Percentiles rank a stretch among this genome's conserved stretches.
These are phyloP conservation scores for Pichia sp. DNA, from an alignment of 1,139 yeast genomes.

Conservation along the genomic window DNA sequence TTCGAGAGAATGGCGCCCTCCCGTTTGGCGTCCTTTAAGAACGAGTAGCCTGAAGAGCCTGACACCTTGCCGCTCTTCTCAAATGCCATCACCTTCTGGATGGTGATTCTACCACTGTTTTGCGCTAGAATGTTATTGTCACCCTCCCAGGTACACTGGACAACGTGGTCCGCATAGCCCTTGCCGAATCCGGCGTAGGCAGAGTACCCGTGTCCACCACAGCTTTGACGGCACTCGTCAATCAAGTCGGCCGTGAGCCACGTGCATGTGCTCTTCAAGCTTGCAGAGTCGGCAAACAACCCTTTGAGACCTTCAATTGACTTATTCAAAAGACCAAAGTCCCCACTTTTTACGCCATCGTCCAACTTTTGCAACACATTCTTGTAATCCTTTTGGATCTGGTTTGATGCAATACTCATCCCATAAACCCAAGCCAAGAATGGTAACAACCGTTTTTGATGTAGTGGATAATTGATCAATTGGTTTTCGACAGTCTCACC, in stretches of 20 bases:
- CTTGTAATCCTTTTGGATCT: slow-evolving; percentile 53
- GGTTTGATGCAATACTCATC: slow-evolving; percentile 67
- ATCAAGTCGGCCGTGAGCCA: slow-evolving; percentile 79
- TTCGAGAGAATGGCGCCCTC: slow-evolving; percentile 32
- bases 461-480: slow-evolving; percentile 77
- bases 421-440: slow-evolving; percentile 76
- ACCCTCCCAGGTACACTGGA: slow-evolving; percentile 98
- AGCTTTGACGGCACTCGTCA: slow-evolving; percentile 89
- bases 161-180: slow-evolving; percentile 88
- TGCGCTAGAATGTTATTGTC: slow-evolving; percentile 84
- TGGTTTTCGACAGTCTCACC: slow-evolving; percentile 48
- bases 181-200: slow-evolving; percentile 87
- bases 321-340: slow-evolving; percentile 34
- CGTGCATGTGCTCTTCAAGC: slow-evolving; percentile 83
- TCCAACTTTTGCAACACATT: slow-evolving; percentile 53
- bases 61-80: slow-evolving; percentile 31
- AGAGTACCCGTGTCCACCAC: slow-evolving; percentile 96
- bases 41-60: slow-evolving; percentile 27
- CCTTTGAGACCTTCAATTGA: slow-evolving; percentile 68
- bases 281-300: slow-evolving; percentile 80
- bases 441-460: slow-evolving; percentile 82
- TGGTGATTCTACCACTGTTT: slow-evolving; percentile 74
- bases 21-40: slow-evolving; percentile 20
- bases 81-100: slow-evolving; percentile 47
- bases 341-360: slow-evolving; percentile 43